Evolutionary conservation across 139 green algal species (phyloP), one percentile per base, ranked within the genome.

Genomic region (Picochlorum costavermella): DNA sequence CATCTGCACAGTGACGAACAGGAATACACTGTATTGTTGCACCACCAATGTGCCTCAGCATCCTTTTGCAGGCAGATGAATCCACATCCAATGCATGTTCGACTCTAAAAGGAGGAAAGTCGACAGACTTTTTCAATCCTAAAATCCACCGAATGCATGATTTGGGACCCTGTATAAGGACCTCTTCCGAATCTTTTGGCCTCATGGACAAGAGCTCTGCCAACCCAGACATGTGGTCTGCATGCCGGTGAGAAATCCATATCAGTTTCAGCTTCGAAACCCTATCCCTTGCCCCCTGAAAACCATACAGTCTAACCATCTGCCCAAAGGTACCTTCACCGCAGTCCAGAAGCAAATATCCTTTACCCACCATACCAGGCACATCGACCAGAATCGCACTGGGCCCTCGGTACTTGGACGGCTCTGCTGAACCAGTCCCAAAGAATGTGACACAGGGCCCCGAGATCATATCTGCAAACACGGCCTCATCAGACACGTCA

Each of bases 231-330:
- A 78, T 78, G 60, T 78, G 33, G 31, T 61, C 50, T 63, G 87
- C 85, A 61, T 95, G 88, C 57, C 85, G 83, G 78, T 95, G 88
- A 4, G 83, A 92, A 3, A 95, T 60, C 88, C 87, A 94, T 26
- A 95, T 69, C 33, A 64, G 46, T 3, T 63, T 58, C 46, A 95
- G 67, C 4, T 57, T 30, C 6, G 69, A 50, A 28, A 87, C 68
- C 23, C 50, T 16, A 30, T 46, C 4, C 1, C 5, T 23, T 10
- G 63, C 63, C 1, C 36, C 61, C 2, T 44, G 16, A 37, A 16
- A 28, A 25, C 68, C 68, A 14, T 60, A 56, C 40, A 30, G 4
- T 8, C 63, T 64, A 30, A 51, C 25, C 11, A 94, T 40, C 37
- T 79, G 58, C 0, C 82, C 86, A 58, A 70, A 81, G 0, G 72